phyloP scores from a whole-genome alignment of 257 asterid species.

The Hygrophila difformis region DNA sequence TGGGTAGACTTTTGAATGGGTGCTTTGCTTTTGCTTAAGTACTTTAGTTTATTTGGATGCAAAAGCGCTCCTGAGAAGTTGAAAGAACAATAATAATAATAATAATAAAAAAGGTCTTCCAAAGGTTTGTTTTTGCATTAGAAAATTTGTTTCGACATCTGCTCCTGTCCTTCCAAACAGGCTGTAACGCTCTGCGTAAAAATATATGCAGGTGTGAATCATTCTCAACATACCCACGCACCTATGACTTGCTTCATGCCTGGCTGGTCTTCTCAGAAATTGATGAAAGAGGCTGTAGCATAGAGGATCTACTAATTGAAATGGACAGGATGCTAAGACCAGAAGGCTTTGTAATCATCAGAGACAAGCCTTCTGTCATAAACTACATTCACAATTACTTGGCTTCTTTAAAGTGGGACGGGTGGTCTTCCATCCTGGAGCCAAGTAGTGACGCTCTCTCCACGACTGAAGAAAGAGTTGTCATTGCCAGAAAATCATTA shows the following conservation, averaged over 20 bases:
- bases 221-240: slow-evolving; percentile 91
- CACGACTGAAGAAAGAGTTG: slow-evolving; percentile 50
- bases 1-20: too few species aligned
- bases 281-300: slow-evolving; percentile 60
- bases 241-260: slow-evolving; percentile 86
- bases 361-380: slow-evolving; percentile 57
- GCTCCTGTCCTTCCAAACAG: too few species aligned
- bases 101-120: too few species aligned
- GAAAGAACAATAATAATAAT: too few species aligned
- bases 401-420: slow-evolving; percentile 74
- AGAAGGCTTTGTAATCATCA: slow-evolving; percentile 68
- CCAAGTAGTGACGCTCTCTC: slow-evolving; percentile 57
- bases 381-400: slow-evolving; percentile 44
- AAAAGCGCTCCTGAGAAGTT: too few species aligned
- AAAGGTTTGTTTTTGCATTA: too few species aligned
- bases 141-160: too few species aligned
- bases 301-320: slow-evolving; percentile 75
- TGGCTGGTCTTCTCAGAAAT: slow-evolving; percentile 71
- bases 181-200: too few species aligned
- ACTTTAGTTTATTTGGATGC: too few species aligned
- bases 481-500: slow-evolving; percentile 52
- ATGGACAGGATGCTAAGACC: slow-evolving; percentile 92
- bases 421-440: slow-evolving; percentile 74
- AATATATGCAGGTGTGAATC: slow-evolving; percentile 78
- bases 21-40: too few species aligned